These are phyloP conservation scores for Barnettozyma wickerhamii DNA, from an alignment of 805 yeast species.

Conservation along the genomic window DNA sequence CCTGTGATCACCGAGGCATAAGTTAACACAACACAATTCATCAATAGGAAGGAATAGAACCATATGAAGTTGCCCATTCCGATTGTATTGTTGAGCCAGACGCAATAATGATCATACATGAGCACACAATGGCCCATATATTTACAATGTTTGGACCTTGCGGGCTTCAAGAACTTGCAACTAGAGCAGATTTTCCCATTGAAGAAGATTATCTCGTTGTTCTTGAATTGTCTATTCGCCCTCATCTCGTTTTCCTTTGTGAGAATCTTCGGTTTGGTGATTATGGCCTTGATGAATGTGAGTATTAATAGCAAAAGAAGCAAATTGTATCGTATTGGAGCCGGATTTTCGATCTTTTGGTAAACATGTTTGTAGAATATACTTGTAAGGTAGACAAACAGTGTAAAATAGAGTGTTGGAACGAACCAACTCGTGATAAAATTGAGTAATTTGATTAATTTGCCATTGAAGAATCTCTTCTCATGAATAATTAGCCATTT, in stretches of 20 bases:
- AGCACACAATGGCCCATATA: constrained; percentile 61
- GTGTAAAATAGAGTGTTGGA: constrained; percentile 16
- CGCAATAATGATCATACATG: constrained; percentile 70
- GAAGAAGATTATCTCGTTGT: constrained; percentile 21
- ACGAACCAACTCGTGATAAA: constrained; percentile 16
- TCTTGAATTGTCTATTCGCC: constrained; percentile 7
- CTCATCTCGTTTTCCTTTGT: background rate
- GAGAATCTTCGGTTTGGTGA: constrained; percentile 11
- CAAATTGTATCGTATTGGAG: constrained; percentile 12
- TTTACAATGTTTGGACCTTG: constrained; percentile 73
- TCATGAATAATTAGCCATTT: constrained; percentile 7
- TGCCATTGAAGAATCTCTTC: constrained; percentile 15
- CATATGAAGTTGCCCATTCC: constrained; percentile 61
- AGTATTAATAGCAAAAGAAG: constrained; percentile 8
- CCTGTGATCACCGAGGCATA: constrained; percentile 36
- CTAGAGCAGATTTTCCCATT: constrained; percentile 38
- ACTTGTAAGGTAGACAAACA: constrained; percentile 12
- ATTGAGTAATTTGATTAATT: background rate
- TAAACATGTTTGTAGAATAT: constrained; percentile 15
- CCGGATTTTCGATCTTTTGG: constrained; percentile 15
- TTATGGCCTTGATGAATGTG: constrained; percentile 13
- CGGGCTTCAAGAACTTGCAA: constrained; percentile 61
- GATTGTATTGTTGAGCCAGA: constrained; percentile 71
- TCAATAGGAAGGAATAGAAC: constrained; percentile 51
- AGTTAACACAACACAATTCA: constrained; percentile 40